Evolutionary conservation across 345 rosid species (phyloP).

Genomic region (Acer yangbiense): DNA sequence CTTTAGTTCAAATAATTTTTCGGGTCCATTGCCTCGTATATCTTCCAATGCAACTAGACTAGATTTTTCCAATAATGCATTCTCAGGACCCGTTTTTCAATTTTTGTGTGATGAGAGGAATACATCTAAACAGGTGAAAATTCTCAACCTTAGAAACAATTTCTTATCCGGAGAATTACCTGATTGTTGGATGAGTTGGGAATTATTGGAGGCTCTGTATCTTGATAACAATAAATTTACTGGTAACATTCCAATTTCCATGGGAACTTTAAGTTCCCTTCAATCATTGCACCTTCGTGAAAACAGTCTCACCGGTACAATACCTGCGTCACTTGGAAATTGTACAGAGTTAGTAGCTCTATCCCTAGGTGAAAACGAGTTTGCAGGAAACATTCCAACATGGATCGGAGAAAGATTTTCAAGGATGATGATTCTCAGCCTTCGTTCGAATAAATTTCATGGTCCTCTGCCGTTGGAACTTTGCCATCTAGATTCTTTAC

Average conservation of each 20-base stretch:
- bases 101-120: slow-evolving; percentile 25
- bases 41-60: slow-evolving; percentile 18
- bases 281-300: not conserved
- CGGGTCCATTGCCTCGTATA: slow-evolving; percentile 19
- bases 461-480: not conserved
- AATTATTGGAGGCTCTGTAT: too few species aligned
- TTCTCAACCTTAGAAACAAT: slow-evolving; percentile 35
- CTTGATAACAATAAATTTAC: not conserved
- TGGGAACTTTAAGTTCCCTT: not conserved
- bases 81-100: slow-evolving; percentile 33
- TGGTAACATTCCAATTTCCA: slow-evolving; percentile 6
- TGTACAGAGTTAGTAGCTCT: not conserved
- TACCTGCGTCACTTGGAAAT: not conserved
- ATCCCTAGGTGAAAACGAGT: not conserved
- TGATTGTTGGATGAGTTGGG: slow-evolving; percentile 15
- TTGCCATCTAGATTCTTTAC: not conserved
- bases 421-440: not conserved
- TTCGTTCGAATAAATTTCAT: slow-evolving; percentile 6
- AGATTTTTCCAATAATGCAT: slow-evolving; percentile 40
- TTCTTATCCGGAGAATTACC: too few species aligned
- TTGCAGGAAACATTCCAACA: slow-evolving; percentile 4
- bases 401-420: slow-evolving; percentile 12
- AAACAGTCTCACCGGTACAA: not conserved
- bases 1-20: slow-evolving; percentile 19
- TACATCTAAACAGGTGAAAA: not conserved